phyloP scores from a whole-genome alignment of 2,329 filamentous ascomycete genomes.

The Colletotrichum nymphaeae region DNA sequence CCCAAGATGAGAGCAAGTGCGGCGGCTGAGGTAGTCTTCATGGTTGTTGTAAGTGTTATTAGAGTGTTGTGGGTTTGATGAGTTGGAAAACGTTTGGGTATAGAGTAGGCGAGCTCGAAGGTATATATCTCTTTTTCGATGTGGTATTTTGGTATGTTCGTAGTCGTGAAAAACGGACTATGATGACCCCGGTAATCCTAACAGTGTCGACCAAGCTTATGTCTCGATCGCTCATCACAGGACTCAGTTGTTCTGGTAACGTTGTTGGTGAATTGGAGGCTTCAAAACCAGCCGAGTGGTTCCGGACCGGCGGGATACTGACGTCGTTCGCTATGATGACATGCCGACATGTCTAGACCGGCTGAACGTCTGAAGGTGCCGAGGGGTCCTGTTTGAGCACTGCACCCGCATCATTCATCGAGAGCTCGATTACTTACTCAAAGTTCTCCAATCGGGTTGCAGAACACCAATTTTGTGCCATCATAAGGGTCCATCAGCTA shows the following conservation, averaged over 20 bases:
- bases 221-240: background rate
- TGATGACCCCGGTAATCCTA: background rate
- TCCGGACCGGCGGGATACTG: background rate
- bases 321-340: conserved; percentile 9
- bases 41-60: background rate
- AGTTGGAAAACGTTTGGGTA: background rate
- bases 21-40: background rate
- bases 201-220: background rate
- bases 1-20: background rate
- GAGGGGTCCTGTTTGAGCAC: background rate
- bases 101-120: background rate
- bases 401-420: too few species aligned
- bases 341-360: background rate
- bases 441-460: background rate
- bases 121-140: background rate
- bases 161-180: background rate
- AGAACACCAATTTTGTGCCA: background rate
- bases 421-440: background rate
- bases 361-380: background rate
- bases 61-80: background rate
- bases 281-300: too few species aligned
- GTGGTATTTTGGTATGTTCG: background rate
- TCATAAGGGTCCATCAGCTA: background rate
- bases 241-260: background rate
- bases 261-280: background rate